phyloP scores from a whole-genome alignment of 169 alveolate genomes.

The Eimeria zaria region DNA sequence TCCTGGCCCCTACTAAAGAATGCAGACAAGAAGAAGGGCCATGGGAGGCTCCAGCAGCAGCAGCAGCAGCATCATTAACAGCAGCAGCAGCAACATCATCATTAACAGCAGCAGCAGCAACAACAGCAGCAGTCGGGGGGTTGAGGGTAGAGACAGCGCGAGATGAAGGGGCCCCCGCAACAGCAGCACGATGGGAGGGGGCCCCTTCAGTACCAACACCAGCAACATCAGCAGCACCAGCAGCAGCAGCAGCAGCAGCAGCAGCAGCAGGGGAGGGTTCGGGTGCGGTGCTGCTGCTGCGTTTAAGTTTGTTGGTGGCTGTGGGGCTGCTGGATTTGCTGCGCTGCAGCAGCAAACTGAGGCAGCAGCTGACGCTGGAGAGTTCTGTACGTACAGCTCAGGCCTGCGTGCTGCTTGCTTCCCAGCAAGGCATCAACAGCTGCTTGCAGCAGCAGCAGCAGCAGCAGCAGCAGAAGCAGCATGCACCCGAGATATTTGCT shows the following conservation, averaged over 20 bases:
- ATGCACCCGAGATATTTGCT: constrained; percentile 2
- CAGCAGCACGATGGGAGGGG: no score
- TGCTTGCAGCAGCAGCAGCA: neutral
- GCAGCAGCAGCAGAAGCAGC: neutral
- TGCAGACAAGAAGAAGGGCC: neutral
- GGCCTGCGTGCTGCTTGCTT: constrained; percentile 12
- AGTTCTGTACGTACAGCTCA: constrained; percentile 26
- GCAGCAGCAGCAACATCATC: no score
- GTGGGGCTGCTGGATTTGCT: constrained; percentile 2
- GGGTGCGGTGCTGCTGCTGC: constrained; percentile 4
- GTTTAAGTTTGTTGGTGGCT: neutral
- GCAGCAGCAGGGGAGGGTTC: neutral
- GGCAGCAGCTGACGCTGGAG: neutral
- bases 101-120: no score
- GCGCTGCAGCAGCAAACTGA: neutral
- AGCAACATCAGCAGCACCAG: neutral
- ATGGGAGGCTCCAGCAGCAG: no score
- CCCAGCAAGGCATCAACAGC: constrained; percentile 5
- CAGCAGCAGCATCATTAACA: neutral
- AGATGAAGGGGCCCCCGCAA: no score
- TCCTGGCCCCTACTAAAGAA: neutral
- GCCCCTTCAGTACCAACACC: no score
- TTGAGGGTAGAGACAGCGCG: no score
- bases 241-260: neutral
- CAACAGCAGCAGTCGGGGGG: no score